Percentiles rank a stretch among this genome's conserved stretches.
These are phyloP conservation scores for Sonneratia alba DNA, from an alignment of 345 rosid genomes.

Conservation along the genomic window DNA sequence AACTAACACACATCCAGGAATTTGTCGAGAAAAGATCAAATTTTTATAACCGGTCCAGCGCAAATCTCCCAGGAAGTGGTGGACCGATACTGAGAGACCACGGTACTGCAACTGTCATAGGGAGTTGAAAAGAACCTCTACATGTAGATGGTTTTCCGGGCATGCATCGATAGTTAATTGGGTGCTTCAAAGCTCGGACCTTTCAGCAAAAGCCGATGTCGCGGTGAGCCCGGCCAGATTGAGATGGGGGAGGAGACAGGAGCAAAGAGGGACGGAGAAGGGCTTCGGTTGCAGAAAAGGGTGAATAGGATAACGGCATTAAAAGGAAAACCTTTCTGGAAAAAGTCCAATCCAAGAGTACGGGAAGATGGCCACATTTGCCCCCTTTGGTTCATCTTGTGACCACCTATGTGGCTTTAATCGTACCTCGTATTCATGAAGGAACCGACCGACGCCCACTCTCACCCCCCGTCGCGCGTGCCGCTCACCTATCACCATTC, in stretches of 20 bases:
- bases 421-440: constrained; percentile 43
- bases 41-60: too few species aligned
- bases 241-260: background rate
- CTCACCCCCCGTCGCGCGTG: constrained; percentile 17
- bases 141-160: too few species aligned
- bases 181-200: too few species aligned
- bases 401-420: constrained; percentile 27
- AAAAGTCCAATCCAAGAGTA: constrained; percentile 86
- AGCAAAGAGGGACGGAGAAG: background rate
- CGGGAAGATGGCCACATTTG: constrained; percentile 50
- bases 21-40: too few species aligned
- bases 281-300: constrained; percentile 36
- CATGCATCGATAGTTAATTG: too few species aligned
- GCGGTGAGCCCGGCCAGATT: too few species aligned
- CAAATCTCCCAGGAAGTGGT: too few species aligned
- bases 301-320: constrained; percentile 59
- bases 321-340: constrained; percentile 78
- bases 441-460: constrained; percentile 4
- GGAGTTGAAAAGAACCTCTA: too few species aligned
- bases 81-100: too few species aligned
- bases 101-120: too few species aligned
- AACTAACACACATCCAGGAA: too few species aligned
- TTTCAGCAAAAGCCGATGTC: too few species aligned
- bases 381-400: constrained; percentile 35
- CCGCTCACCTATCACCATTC: background rate